phyloP scores from a whole-genome alignment of 768 basidiomycete species.

The Pseudohyphozyma bogoriensis region DNA sequence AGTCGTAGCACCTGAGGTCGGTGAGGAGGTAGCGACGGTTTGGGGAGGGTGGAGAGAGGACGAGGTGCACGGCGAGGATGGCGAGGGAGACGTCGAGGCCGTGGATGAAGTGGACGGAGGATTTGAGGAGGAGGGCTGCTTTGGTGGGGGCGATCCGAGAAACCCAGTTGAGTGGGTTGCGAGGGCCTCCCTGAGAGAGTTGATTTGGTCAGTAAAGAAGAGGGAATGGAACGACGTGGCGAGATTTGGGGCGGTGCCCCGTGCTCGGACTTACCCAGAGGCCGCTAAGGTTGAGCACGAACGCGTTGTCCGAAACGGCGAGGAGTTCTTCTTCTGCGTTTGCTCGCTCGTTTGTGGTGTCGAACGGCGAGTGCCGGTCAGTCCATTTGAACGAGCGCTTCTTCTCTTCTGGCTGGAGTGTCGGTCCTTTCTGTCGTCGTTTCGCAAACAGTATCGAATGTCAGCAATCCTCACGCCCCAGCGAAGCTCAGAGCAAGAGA shows the following conservation, averaged over 20 bases:
- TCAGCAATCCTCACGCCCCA: background rate
- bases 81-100: slow-evolving; percentile 51
- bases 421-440: slow-evolving; percentile 36
- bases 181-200: slow-evolving; percentile 42
- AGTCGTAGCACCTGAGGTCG: slow-evolving; percentile 45
- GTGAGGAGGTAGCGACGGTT: slow-evolving; percentile 41
- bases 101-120: slow-evolving; percentile 54
- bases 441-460: no score
- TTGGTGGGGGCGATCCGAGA: slow-evolving; percentile 49
- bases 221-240: background rate
- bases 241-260: no score
- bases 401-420: slow-evolving; percentile 24
- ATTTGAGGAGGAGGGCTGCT: slow-evolving; percentile 49
- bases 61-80: slow-evolving; percentile 49
- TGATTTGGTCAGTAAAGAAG: background rate
- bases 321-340: slow-evolving; percentile 52
- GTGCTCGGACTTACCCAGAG: slow-evolving; percentile 42
- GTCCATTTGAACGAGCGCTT: slow-evolving; percentile 40
- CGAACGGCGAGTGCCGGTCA: slow-evolving; percentile 48
- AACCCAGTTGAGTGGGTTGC: slow-evolving; percentile 49
- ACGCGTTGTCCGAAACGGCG: slow-evolving; percentile 42
- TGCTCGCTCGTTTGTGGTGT: slow-evolving; percentile 43
- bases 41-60: slow-evolving; percentile 45
- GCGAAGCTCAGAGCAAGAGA: no score
- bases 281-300: slow-evolving; percentile 54